phyloP scores from a whole-genome alignment of 164 flowering plant species.

The Magnolia kwangsiensis region DNA sequence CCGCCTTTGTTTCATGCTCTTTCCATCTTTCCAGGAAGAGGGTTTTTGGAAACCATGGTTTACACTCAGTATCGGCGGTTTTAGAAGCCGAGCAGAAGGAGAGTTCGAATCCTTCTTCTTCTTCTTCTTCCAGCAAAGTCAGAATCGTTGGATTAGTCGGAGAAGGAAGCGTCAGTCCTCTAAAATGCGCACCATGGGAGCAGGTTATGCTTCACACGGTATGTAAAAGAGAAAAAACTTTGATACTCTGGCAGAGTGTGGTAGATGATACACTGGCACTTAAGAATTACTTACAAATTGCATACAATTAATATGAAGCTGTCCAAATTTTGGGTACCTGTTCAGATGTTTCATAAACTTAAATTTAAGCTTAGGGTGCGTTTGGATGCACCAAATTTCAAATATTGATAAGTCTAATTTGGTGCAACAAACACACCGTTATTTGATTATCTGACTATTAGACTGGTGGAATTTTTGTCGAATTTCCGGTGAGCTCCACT shows the following conservation, averaged over 20 bases:
- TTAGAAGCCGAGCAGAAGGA: slow-evolving; percentile 20
- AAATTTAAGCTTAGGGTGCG: not conserved
- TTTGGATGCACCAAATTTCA: too few species aligned
- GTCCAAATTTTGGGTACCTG: not conserved
- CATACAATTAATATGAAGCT: not conserved
- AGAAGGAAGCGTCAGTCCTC: slow-evolving; percentile 67
- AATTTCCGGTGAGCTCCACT: too few species aligned
- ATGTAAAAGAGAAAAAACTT: not conserved
- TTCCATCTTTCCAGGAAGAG: slow-evolving; percentile 12
- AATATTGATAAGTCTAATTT: not conserved
- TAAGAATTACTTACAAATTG: not conserved
- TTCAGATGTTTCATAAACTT: not conserved
- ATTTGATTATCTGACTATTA: too few species aligned
- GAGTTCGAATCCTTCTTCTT: slow-evolving; percentile 2
- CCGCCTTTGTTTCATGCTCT: not conserved
- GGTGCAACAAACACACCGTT: not conserved
- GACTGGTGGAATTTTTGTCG: too few species aligned
- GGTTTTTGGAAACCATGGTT: not conserved
- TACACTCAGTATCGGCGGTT: slow-evolving; percentile 21
- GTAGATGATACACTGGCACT: too few species aligned
- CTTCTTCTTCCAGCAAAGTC: slow-evolving; percentile 30
- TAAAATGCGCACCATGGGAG: slow-evolving; percentile 66
- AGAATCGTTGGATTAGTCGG: slow-evolving; percentile 71
- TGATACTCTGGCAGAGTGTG: too few species aligned
- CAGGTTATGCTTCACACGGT: slow-evolving; percentile 91